A percentile compares a stretch with the other conserved stretches of the same genome.
These are phyloP conservation scores for Saturnispora zaruensis DNA, from an alignment of 805 yeast genomes.

Conservation along the genomic window DNA sequence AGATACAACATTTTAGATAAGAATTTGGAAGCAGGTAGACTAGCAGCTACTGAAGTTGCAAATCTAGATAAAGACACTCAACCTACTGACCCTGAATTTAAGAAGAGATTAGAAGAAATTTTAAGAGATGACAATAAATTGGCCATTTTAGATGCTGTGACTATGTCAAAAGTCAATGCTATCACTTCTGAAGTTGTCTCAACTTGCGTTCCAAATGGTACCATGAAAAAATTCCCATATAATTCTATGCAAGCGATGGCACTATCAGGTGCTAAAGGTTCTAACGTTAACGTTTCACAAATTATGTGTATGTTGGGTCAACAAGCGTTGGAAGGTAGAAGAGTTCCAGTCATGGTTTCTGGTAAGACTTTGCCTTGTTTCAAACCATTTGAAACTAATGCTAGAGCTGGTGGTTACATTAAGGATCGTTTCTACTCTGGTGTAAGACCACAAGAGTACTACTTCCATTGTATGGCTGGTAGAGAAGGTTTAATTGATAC, in stretches of 20 bases:
- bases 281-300: constrained; percentile 96
- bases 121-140: constrained; percentile 86
- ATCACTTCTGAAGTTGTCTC: constrained; percentile 93
- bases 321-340: constrained; percentile 97
- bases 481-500: constrained; percentile 99
- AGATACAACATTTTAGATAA: constrained; percentile 73
- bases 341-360: constrained; percentile 98
- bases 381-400: constrained; percentile 93
- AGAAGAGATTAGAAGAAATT: constrained; percentile 87
- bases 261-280: constrained; percentile 97
- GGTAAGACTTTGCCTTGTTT: constrained; percentile 97
- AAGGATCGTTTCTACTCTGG: constrained; percentile 97
- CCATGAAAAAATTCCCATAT: constrained; percentile 90
- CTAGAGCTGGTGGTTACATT: constrained; percentile 97
- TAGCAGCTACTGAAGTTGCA: constrained; percentile 92
- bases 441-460: constrained; percentile 95
- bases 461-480: constrained; percentile 99
- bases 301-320: constrained; percentile 99
- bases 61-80: constrained; percentile 51
- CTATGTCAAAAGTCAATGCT: constrained; percentile 85
- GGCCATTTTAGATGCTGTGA: constrained; percentile 90
- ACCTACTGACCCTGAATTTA: constrained; percentile 59
- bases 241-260: constrained; percentile 99
- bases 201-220: constrained; percentile 91
- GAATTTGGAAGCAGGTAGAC: constrained; percentile 75